Conservation (phyloP, 129 eudicot genomes). For the Artemisia argyi region DNA sequence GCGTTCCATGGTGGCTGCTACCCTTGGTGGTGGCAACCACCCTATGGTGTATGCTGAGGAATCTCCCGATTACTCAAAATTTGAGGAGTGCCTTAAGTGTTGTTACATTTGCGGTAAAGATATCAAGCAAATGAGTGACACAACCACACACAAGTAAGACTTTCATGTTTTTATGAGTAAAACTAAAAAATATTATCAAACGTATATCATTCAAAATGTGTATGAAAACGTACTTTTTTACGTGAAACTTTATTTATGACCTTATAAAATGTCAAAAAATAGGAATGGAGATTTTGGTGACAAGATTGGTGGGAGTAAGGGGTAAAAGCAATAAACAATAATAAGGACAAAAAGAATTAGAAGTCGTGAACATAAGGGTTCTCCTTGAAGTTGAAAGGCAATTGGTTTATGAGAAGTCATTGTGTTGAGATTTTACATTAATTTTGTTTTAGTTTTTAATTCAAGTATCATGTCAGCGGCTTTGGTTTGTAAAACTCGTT, state of each 20-base stretch:
- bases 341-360: neutral
- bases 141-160: conserved; percentile 13
- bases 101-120: conserved; percentile 24
- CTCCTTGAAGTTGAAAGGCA: neutral
- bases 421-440: neutral
- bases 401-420: neutral
- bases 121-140: conserved; percentile 2
- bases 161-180: neutral
- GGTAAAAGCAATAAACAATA: neutral
- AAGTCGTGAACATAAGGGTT: neutral
- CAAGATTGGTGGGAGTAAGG: neutral
- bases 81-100: neutral
- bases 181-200: neutral
- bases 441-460: neutral
- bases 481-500: neutral
- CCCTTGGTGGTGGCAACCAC: neutral
- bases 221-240: no score
- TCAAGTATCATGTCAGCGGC: neutral
- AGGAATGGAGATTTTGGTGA: neutral
- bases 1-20: neutral
- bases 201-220: no score
- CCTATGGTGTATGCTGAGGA: neutral
- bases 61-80: neutral
- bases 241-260: no score
- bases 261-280: neutral